Evolutionary conservation across 176 grass and related monocot species (phyloP), one percentile per base, ranked within the genome.

Genomic region (Panicum miliaceum): DNA sequence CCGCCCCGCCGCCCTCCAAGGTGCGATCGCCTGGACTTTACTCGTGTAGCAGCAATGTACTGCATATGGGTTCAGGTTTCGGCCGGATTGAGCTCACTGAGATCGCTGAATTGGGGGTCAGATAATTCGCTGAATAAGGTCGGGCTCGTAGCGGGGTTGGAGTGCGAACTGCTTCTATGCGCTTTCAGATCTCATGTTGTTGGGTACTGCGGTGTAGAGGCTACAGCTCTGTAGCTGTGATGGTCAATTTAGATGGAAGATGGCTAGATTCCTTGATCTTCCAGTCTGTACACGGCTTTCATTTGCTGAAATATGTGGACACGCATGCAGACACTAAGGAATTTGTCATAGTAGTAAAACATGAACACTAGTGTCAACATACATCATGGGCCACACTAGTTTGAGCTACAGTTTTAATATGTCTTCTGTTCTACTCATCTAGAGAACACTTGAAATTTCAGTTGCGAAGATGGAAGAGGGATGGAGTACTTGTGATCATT

Each of bases 1-100:
- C 73, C 25, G 85, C 51, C 16, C 22, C 87, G 67, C n/a, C 83
- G 40, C 85, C 89, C 9, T 90, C 91, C 69, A 98, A 95, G 93
- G 93, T 96, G 71, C 85, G 66, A 50, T 78, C 65, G 38, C 58
- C 37, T 2, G 23, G 19, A 73, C 36, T 10, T 50, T 73, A 26
- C 22, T 86, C 4, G 2, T 32, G 7, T 38, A 10, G 12, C 67
- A 3, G 1, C 48, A 54, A 48, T 88, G 43, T 60, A 25, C 22
- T 43, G 15, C 8, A 16, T 14, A 23, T 13, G 35, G 78, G 29
- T 53, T 26, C 40, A 8, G 36, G 1, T 65, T 70, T 35, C 38
- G 16, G 32, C 27, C 52, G 42, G 47, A 60, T 66, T 84, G 56
- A 70, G 16, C 64, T 59, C n/a, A 57, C 64, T 20, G 48, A 37